A percentile compares a stretch with the other conserved stretches of the same genome.
Conservation (phyloP, 1,284 basidiomycete genomes). For the Malassezia furfur region DNA sequence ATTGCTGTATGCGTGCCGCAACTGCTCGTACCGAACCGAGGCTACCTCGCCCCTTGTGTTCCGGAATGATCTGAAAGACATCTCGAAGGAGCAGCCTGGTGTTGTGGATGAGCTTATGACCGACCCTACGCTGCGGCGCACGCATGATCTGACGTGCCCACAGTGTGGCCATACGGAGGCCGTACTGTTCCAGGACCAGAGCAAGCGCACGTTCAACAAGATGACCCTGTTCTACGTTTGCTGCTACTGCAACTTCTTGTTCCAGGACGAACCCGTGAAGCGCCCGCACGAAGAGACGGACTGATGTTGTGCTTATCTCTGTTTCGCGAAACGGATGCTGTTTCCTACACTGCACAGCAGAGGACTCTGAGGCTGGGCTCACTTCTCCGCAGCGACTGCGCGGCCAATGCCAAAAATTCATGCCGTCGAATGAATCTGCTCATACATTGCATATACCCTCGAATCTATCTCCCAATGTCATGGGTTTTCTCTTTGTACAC, state of each 20-base stretch:
- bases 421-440: no score
- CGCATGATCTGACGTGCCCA: constrained; percentile 38
- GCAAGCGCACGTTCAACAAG: constrained; percentile 38
- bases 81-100: constrained; percentile 84
- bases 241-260: constrained; percentile 37
- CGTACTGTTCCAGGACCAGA: constrained; percentile 46
- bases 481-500: no score
- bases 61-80: constrained; percentile 81
- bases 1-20: constrained; percentile 85
- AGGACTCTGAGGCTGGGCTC: no score
- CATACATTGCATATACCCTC: no score
- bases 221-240: constrained; percentile 47
- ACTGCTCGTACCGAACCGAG: constrained; percentile 78
- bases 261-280: constrained; percentile 25
- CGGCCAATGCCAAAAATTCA: no score
- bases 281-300: constrained; percentile 9
- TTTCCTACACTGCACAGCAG: no score
- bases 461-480: no score
- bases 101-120: constrained; percentile 78
- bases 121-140: constrained; percentile 67
- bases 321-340: no score
- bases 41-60: constrained; percentile 82
- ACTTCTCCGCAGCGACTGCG: no score
- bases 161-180: constrained; percentile 36
- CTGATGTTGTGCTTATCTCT: background rate